Base-by-base conservation (phyloP, 2,329 filamentous ascomycete species). In the Alternaria brassicicola region DNA sequence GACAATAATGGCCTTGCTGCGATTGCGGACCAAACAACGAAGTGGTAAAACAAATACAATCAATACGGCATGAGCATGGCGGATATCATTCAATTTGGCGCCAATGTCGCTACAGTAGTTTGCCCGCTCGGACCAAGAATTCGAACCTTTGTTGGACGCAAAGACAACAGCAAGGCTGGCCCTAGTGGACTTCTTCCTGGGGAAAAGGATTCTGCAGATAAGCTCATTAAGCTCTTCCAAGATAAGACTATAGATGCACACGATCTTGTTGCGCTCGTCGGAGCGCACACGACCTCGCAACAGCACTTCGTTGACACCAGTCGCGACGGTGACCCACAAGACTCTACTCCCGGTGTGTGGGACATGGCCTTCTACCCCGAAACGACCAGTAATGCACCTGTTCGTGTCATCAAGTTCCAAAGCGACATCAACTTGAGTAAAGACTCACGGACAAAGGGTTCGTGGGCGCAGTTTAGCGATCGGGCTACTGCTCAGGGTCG, bases 121-220 rank as follows among this genome's bases (percentile, higher is more conserved):
- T 79, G 76, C 48, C 77, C 77, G 0, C 66, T 78, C 7, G 77
- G 77, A 7, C 76, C 77, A n/a, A 70, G 76, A 17, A 64, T 78
- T 41, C 69, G 74, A 6, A 69, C 72, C 3, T 78, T 76, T 38
- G 71, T 78, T 35, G 76, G 77, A 23, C 71, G 77, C 28, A 78
- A 77, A 43, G 76, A 78, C 48, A 76, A 72, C 26, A 66, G 67
- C 23, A 68, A 67, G 15, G 68, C 76, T 6, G 71, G 72, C 6
- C 72, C 72, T 7, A 74, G 74, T 15, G 70, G 71, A 7, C 68
- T 78, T 3, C 56, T 79, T 0, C 77, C 76, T 2, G 68, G 63
- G 6, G 73, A 72, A 6, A 72, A 62, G 7, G 73, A 74, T 51
- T 71, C 69, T 1, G 71, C 74, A 2, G 74, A 78, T 48, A 70